Conservation (phyloP, 2,329 filamentous ascomycete species). For the Emergomyces pasteurianus region DNA sequence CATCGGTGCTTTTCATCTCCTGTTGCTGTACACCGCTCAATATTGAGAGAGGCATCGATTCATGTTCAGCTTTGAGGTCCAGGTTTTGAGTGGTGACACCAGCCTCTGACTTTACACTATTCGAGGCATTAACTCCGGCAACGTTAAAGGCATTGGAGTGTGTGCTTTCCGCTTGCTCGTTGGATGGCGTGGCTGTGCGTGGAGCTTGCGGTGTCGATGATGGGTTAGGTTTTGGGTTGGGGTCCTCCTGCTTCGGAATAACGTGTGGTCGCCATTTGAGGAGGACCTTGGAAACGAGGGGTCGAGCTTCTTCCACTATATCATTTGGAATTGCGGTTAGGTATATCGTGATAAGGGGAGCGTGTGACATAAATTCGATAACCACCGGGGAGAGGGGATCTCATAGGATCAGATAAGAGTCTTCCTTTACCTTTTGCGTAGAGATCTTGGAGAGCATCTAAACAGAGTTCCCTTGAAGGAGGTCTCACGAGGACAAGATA, state of each 20-base stretch:
- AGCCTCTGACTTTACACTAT: neutral
- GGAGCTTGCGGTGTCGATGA: neutral
- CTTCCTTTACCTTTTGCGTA: slow-evolving; percentile 41
- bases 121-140: neutral
- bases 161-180: neutral
- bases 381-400: neutral
- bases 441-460: slow-evolving; percentile 48
- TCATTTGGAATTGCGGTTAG: slow-evolving; percentile 2
- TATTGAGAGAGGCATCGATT: neutral
- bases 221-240: neutral
- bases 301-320: slow-evolving; percentile 35
- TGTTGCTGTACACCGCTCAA: neutral
- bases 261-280: slow-evolving; percentile 42
- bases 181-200: neutral
- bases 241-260: slow-evolving; percentile 6
- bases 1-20: neutral
- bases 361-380: neutral
- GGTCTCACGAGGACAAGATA: slow-evolving; percentile 49
- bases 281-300: slow-evolving; percentile 42
- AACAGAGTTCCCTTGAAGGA: slow-evolving; percentile 43
- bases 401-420: neutral
- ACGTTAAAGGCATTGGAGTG: neutral
- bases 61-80: neutral
- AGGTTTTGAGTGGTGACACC: neutral
- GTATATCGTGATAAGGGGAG: neutral